Evolutionary conservation across 2,329 filamentous ascomycete genomes (phyloP).

Genomic region (Fusarium penzigii): DNA sequence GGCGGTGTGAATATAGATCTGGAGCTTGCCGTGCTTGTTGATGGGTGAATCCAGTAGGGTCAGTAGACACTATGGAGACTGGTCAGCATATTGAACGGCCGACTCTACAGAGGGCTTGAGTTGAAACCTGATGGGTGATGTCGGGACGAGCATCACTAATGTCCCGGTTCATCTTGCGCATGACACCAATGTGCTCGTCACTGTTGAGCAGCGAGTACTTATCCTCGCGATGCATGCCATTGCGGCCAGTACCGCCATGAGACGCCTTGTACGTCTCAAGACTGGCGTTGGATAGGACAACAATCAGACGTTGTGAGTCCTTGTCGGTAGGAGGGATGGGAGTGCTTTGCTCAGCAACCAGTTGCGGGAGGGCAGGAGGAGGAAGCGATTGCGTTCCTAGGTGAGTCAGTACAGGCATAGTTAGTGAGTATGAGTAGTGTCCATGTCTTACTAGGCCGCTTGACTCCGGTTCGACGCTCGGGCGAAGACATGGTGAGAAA

Average conservation of each 20-base stretch:
- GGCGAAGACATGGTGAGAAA: constrained; percentile 39
- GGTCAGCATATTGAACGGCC: constrained; percentile 50
- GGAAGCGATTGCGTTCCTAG: constrained; percentile 91
- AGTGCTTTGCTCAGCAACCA: constrained; percentile 89
- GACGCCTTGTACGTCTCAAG: constrained; percentile 96
- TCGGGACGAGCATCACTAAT: constrained; percentile 97
- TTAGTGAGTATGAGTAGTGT: not conserved
- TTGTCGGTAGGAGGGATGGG: constrained; percentile 86
- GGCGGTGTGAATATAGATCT: constrained; percentile 98
- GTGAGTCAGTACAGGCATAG: constrained; percentile 17
- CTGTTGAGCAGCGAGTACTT: constrained; percentile 98
- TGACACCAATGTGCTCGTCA: constrained; percentile 97
- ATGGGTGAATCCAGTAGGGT: constrained; percentile 96
- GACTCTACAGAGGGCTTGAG: constrained; percentile 26
- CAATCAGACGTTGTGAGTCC: constrained; percentile 86
- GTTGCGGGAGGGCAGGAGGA: constrained; percentile 83
- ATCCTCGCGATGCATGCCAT: constrained; percentile 73
- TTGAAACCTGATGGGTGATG: constrained; percentile 91
- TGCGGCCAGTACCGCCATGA: constrained; percentile 66
- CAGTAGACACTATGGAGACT: constrained; percentile 74
- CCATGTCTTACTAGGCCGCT: constrained; percentile 43
- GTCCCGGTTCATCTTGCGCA: constrained; percentile 99
- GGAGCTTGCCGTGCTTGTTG: constrained; percentile 96
- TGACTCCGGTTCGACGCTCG: constrained; percentile 42
- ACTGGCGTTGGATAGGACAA: constrained; percentile 95